Evolutionary conservation across 2,329 filamentous ascomycete species (phyloP), one percentile per base, ranked within the genome.

Genomic region (Aspergillus latus): DNA sequence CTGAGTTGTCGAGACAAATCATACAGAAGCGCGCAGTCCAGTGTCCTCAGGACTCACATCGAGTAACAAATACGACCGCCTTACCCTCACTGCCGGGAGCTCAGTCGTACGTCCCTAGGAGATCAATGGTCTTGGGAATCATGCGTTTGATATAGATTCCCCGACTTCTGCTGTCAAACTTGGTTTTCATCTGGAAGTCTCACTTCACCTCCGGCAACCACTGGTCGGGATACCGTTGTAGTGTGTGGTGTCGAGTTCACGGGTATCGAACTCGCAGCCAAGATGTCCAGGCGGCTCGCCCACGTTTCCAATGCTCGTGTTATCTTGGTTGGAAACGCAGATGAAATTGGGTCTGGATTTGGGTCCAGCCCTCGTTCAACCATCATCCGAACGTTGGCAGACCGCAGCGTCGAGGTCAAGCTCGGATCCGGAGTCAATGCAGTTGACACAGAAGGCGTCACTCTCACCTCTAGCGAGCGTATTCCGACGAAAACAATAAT

Each of bases 71-170:
- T 77, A 74, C 26, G 63, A 71, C 49, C 66, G 72, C 1, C 67
- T 77, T 2, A 59, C 77, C 1, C 57, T 77, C 0, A 73, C 75
- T 0, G 69, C 73, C 0, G 74, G 75, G 1, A 76, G 74, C 45
- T 45, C 57, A 2, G 58, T 76, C 1, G 44, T 65, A 0, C 64
- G 60, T 3, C 74, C 75, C 0, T 48, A 52, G 4, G 21, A 21
- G 21, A 61, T 76, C 1, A 0, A 59, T 0, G 73, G 75, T 0
- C 62, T 76, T 1, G n/a, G 59, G 0, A 26, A 74, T 21, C 54
- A 76, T 53, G 62, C 66, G 0, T 77, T 76, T 47, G 64, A 71
- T 29, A 63, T 76, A 10, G 74, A 77, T 45, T 63, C 65, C 0
- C 34, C 76, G 0, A 49, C 64, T 0, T 61, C 60, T 1, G 71